Evolutionary conservation across 345 rosid species (phyloP).

Genomic region (Arabis hirsuta): DNA sequence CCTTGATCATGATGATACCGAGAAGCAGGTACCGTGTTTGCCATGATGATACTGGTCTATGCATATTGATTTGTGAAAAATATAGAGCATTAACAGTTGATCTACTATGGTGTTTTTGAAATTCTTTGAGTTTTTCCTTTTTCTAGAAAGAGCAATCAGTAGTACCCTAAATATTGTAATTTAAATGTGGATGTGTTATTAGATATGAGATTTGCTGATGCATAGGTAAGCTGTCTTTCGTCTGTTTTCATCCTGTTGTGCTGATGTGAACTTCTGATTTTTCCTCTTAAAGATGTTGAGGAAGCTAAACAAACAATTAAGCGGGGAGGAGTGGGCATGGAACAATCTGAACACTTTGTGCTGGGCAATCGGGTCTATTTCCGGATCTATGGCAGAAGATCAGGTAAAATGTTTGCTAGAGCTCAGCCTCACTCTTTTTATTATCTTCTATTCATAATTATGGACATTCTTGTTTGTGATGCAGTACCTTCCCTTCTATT

Average conservation of each 20-base stretch:
- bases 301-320: slow-evolving; percentile 92
- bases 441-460: not conserved
- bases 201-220: not conserved
- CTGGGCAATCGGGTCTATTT: slow-evolving; percentile 99
- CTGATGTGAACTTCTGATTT: slow-evolving; percentile 30
- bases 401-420: slow-evolving; percentile 60
- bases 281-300: slow-evolving; percentile 75
- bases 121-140: not conserved
- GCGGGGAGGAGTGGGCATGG: slow-evolving; percentile 99
- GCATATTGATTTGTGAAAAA: slow-evolving; percentile 17
- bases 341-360: slow-evolving; percentile 93
- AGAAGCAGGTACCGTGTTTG: slow-evolving; percentile 75
- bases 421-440: slow-evolving; percentile 1
- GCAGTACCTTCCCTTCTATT: slow-evolving; percentile 2
- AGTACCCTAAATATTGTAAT: not conserved
- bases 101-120: slow-evolving; percentile 10
- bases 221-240: not conserved
- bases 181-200: not conserved
- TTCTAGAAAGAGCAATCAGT: not conserved
- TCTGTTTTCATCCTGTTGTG: slow-evolving; percentile 21
- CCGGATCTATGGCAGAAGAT: slow-evolving; percentile 99
- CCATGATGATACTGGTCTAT: slow-evolving; percentile 21
- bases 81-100: slow-evolving; percentile 12
- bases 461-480: slow-evolving; percentile 12
- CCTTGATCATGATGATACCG: slow-evolving; percentile 98